Percentiles rank a stretch among this genome's conserved stretches.
Evolutionary conservation across 129 eudicot genomes (phyloP).

Genomic region (Escallonia rubra): DNA sequence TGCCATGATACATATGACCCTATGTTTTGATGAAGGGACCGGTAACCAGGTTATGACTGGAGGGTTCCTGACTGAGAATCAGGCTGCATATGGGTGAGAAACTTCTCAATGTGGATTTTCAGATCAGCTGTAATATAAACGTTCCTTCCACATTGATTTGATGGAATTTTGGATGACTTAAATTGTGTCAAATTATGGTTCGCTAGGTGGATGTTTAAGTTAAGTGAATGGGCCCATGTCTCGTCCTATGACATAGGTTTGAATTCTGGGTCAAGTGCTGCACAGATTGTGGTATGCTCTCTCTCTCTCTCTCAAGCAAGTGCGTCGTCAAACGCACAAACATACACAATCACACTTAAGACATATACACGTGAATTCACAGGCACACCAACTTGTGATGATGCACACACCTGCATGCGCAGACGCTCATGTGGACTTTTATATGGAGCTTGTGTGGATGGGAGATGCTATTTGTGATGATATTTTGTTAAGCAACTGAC

Average conservation of each 20-base stretch:
- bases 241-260: conserved; percentile 80
- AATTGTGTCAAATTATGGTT: conserved; percentile 12
- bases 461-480: no score
- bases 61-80: conserved; percentile 94
- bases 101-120: conserved; percentile 7
- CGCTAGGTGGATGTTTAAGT: conserved; percentile 91
- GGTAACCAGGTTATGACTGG: conserved; percentile 95
- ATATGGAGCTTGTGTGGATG: no score
- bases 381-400: no score
- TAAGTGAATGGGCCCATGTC: conserved; percentile 96
- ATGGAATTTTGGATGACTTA: conserved; percentile 3
- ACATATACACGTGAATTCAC: no score
- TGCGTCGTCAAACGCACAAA: no score
- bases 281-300: conserved; percentile 76
- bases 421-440: no score
- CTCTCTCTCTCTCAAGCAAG: conserved; percentile 11
- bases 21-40: conserved; percentile 97
- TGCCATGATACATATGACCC: conserved; percentile 77
- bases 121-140: background rate
- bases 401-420: no score
- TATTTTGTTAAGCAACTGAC: no score
- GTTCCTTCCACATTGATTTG: background rate
- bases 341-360: no score
- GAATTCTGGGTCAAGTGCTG: conserved; percentile 80
- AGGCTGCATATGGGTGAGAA: conserved; percentile 87